Conservation (phyloP, 2,329 filamentous ascomycete genomes). For the Neofusicoccum sp. region DNA sequence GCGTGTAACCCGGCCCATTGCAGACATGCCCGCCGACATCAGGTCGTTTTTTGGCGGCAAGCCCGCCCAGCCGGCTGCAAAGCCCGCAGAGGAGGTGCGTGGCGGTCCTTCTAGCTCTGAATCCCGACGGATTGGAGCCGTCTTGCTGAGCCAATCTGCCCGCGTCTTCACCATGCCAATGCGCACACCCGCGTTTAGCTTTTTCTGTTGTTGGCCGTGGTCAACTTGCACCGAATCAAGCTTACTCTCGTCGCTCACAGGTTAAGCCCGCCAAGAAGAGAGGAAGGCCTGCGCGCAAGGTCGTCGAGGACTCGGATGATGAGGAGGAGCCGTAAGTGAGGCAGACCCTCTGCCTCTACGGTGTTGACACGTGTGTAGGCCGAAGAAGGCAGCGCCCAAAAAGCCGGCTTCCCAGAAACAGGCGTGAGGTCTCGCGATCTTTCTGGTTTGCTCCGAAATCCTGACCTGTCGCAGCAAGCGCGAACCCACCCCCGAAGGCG, state of each 20-base stretch:
- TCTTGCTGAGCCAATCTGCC: background rate
- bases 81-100: slow-evolving; percentile 36
- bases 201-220: background rate
- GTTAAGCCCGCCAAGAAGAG: slow-evolving; percentile 43
- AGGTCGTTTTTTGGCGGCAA: slow-evolving; percentile 86
- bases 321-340: slow-evolving; percentile 57
- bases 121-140: background rate
- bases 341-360: background rate
- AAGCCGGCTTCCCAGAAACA: slow-evolving; percentile 60
- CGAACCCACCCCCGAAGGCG: slow-evolving; percentile 48
- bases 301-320: slow-evolving; percentile 70
- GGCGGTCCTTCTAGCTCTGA: background rate
- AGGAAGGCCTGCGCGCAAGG: slow-evolving; percentile 25
- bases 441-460: slow-evolving; percentile 22
- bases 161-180: background rate
- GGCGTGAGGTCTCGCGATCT: slow-evolving; percentile 33
- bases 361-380: slow-evolving; percentile 30
- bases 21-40: slow-evolving; percentile 76
- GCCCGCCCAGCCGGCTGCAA: slow-evolving; percentile 51
- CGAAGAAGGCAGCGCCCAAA: slow-evolving; percentile 50
- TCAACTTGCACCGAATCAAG: background rate
- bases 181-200: background rate
- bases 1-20: background rate
- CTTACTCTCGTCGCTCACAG: slow-evolving; percentile 21
- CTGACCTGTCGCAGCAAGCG: slow-evolving; percentile 42